Percentiles rank a stretch among this genome's conserved stretches.
Evolutionary conservation across 768 basidiomycete genomes (phyloP).

Genomic region (Phaeolepiota aurea): DNA sequence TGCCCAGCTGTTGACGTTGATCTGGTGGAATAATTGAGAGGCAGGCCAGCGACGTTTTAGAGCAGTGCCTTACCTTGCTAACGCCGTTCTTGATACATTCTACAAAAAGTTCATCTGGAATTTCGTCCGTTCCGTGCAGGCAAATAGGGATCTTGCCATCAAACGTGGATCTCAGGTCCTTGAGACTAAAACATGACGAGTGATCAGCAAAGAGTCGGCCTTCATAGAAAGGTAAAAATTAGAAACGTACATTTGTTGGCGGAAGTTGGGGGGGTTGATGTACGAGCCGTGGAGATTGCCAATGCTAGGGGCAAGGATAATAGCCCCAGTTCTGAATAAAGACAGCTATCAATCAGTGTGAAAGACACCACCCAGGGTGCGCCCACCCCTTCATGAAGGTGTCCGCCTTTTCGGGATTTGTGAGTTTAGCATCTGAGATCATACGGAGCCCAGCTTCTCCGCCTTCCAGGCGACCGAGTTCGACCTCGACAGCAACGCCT

Average conservation of each 20-base stretch:
- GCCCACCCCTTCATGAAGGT: constrained; percentile 31
- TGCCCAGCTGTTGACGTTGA: constrained; percentile 40
- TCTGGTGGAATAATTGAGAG: constrained; percentile 11
- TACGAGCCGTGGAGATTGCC: constrained; percentile 40
- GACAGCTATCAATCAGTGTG: neutral
- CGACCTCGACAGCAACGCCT: constrained; percentile 37
- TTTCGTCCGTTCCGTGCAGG: constrained; percentile 36
- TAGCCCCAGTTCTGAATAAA: constrained; percentile 28
- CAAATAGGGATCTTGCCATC: constrained; percentile 27
- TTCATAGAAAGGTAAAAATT: neutral
- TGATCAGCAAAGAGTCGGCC: neutral
- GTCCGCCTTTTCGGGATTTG: constrained; percentile 31
- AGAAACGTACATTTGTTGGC: constrained; percentile 29
- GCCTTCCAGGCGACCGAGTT: constrained; percentile 39
- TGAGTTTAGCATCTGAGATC: constrained; percentile 40
- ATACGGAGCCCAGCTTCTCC: constrained; percentile 39
- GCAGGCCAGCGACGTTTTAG: neutral
- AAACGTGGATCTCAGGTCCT: constrained; percentile 25
- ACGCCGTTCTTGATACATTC: constrained; percentile 38
- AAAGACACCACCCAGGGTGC: neutral
- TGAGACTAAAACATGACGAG: constrained; percentile 18
- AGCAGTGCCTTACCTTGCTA: constrained; percentile 23
- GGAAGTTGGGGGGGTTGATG: constrained; percentile 35
- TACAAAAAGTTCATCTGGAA: constrained; percentile 33
- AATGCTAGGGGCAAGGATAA: constrained; percentile 38